These are phyloP conservation scores for Xylaria curta DNA, from an alignment of 495 filamentous ascomycete species.

Conservation along the genomic window DNA sequence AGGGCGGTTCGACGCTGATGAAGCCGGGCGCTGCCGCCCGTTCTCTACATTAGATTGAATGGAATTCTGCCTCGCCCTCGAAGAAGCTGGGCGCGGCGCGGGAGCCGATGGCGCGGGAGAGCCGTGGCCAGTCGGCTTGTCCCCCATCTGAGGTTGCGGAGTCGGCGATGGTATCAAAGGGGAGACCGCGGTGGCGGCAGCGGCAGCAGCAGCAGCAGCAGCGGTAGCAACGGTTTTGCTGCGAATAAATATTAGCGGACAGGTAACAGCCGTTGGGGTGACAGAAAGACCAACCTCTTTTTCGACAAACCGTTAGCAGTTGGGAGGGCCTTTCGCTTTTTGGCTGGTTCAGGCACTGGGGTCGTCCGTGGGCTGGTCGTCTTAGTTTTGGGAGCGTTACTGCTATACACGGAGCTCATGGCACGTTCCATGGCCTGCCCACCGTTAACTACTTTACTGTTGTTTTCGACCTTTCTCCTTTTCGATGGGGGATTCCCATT, in stretches of 20 bases:
- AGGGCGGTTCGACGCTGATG: constrained; percentile 63
- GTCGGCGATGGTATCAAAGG: constrained; percentile 72
- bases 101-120: constrained; percentile 51
- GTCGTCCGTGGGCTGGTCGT: constrained; percentile 68
- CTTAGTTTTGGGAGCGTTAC: constrained; percentile 56
- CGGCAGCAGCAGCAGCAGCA: neutral
- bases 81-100: constrained; percentile 63
- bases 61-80: constrained; percentile 72
- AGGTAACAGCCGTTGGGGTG: neutral
- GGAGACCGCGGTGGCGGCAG: constrained; percentile 53
- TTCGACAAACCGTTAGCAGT: constrained; percentile 66
- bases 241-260: constrained; percentile 27
- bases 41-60: constrained; percentile 60
- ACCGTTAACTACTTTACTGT: constrained; percentile 58
- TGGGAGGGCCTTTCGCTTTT: constrained; percentile 74
- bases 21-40: constrained; percentile 62
- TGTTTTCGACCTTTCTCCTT: constrained; percentile 80
- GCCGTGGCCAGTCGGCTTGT: constrained; percentile 45
- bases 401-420: constrained; percentile 64
- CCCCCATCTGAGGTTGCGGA: constrained; percentile 34
- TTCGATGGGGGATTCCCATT: constrained; percentile 65
- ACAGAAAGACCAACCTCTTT: constrained; percentile 66
- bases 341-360: constrained; percentile 62
- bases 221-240: constrained; percentile 35
- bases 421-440: constrained; percentile 72